phyloP scores from a whole-genome alignment of 768 basidiomycete genomes.

The Podaxis pistillaris region DNA sequence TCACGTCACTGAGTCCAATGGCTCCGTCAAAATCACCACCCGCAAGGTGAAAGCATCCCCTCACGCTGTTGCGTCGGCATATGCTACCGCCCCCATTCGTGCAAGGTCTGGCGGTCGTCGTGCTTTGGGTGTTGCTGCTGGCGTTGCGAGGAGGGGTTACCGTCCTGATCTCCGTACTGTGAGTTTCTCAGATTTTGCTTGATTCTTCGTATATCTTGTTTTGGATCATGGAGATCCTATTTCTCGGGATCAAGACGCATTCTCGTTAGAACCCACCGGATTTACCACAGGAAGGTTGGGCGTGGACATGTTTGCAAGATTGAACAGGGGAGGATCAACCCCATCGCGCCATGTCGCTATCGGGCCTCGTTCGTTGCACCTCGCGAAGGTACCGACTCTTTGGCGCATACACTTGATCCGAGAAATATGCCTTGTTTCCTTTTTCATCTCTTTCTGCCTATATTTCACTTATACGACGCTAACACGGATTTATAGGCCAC shows the following conservation, averaged over 20 bases:
- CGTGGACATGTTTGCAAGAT: constrained; percentile 94
- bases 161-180: constrained; percentile 77
- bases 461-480: constrained; percentile 22
- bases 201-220: constrained; percentile 15
- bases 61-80: constrained; percentile 45
- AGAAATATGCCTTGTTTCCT: constrained; percentile 9
- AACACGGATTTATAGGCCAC: constrained; percentile 51
- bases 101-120: constrained; percentile 71
- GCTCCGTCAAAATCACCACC: constrained; percentile 59
- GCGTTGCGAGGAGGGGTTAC: constrained; percentile 64
- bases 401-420: constrained; percentile 56
- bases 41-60: constrained; percentile 63
- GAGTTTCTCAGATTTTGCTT: constrained; percentile 31
- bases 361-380: constrained; percentile 62
- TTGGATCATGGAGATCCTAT: constrained; percentile 2
- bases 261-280: constrained; percentile 95
- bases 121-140: constrained; percentile 61
- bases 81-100: constrained; percentile 54
- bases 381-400: constrained; percentile 68
- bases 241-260: constrained; percentile 44
- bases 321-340: constrained; percentile 61
- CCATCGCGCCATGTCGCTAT: constrained; percentile 72
- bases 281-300: constrained; percentile 70
- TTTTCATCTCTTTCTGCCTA: constrained; percentile 11
- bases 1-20: constrained; percentile 53